Base-by-base conservation (phyloP, 345 rosid genomes). In the Pistacia vera region DNA sequence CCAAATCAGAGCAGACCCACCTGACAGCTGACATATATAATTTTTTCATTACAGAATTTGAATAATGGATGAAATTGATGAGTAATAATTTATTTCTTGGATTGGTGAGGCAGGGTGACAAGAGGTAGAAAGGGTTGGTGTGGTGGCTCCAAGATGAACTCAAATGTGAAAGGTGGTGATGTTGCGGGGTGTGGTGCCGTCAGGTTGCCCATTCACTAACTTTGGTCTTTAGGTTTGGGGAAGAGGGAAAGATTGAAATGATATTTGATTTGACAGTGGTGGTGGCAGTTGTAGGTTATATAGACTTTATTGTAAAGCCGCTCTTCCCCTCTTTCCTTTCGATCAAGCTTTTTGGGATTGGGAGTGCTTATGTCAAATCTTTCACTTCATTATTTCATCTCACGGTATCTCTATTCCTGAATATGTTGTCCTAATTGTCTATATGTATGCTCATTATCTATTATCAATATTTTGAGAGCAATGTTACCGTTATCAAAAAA, bases 201-300 rank as follows among this genome's bases (percentile, higher is more conserved):
- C 79, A 70, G 85, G 30, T 8, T 73, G 82, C 76, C 83, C 87
- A 81, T 70, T 66, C 74, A 38, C 60, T 25, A 20, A 56, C 68
- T 73, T 48, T 79, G 83, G 72, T 71, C 48, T 46, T 64, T 74
- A 46, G 11, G 33, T 30, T 30, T 30, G 57, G 41, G 63, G 51
- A 56, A 60, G 28, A 54, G 48, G 74, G 13, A 66, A 12, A 18
- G 33, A 3, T 77, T 41, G 86, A 87, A 52, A 72, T 71, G 85
- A 88, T 79, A 11, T 79, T 75, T 81, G 89, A 88, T 86, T 83
- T 81, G 89, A 88, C 84, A 46, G 11, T 33, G 10, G 30, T 60
- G 85, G 66, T 78, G 80, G 16, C 56, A 52, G 5, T 13, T 52
- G 17, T 10, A 11, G 13, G 44, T 13, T 33, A 8, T 12, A 55